Evolutionary conservation across 257 asterid species (phyloP).

Genomic region (Solanum tarapatanum): DNA sequence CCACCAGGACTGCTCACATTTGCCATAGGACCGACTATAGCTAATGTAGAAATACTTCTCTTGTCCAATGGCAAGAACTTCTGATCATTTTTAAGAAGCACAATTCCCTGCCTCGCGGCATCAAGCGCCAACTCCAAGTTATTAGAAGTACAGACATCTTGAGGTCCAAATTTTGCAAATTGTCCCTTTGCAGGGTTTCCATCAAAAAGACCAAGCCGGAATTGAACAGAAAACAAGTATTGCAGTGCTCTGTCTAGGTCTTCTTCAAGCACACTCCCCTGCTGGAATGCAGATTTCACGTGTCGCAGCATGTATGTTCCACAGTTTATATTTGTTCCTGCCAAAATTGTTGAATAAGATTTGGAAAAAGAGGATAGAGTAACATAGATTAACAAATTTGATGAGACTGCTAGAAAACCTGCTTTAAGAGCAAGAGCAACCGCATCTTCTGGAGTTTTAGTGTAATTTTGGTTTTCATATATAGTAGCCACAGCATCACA

Average conservation of each 20-base stretch:
- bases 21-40: conserved; percentile 77
- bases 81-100: conserved; percentile 68
- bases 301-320: conserved; percentile 78
- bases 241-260: conserved; percentile 73
- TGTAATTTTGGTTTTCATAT: conserved; percentile 58
- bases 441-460: conserved; percentile 65
- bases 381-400: not conserved
- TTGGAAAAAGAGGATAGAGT: not conserved
- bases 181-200: conserved; percentile 33
- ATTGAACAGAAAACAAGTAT: conserved; percentile 64
- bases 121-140: conserved; percentile 70
- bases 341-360: not conserved
- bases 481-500: conserved; percentile 95
- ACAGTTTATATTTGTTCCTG: conserved; percentile 91
- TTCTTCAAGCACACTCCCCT: conserved; percentile 55
- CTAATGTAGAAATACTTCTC: conserved; percentile 42
- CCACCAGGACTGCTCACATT: conserved; percentile 67
- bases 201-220: conserved; percentile 78
- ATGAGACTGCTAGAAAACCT: conserved; percentile 34
- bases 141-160: conserved; percentile 44
- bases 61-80: conserved; percentile 52
- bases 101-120: conserved; percentile 82
- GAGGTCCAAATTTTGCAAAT: conserved; percentile 36
- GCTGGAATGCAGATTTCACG: conserved; percentile 54
- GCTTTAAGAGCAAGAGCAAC: conserved; percentile 81